phyloP scores from a whole-genome alignment of 306 rosid genomes.

The Sicyos baderoa region DNA sequence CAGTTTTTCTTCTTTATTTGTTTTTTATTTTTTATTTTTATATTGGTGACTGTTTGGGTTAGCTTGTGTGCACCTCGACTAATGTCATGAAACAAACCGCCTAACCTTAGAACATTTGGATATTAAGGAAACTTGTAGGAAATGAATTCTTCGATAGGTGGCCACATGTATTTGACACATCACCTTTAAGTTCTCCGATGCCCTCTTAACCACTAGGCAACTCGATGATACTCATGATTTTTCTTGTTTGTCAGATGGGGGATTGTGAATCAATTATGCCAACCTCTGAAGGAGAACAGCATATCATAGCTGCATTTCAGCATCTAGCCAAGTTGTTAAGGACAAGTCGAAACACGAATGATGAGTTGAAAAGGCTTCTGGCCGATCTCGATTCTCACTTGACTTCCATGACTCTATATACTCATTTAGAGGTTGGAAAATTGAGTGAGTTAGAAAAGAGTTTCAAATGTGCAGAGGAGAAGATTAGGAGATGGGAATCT shows the following conservation, averaged over 20 bases:
- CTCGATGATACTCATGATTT: no score
- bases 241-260: constrained; percentile 28
- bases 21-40: no score
- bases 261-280: constrained; percentile 29
- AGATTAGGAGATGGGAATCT: constrained; percentile 37
- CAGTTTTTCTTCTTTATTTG: neutral
- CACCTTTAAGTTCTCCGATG: no score
- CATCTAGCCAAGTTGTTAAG: constrained; percentile 48
- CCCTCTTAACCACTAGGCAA: no score
- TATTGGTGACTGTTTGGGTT: no score
- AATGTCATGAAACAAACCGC: no score
- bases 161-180: no score
- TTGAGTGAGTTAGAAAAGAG: constrained; percentile 31
- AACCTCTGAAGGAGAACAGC: constrained; percentile 38
- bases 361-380: constrained; percentile 45
- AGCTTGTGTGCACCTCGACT: no score
- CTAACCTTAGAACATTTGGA: no score
- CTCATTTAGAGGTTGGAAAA: constrained; percentile 22
- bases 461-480: constrained; percentile 33
- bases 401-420: constrained; percentile 34
- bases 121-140: no score
- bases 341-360: constrained; percentile 29
- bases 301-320: constrained; percentile 50
- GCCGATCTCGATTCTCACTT: constrained; percentile 44
- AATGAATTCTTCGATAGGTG: no score